A percentile compares a stretch with the other conserved stretches of the same genome.
phyloP scores from a whole-genome alignment of 768 basidiomycete species.

The Kondoa malvinella region DNA sequence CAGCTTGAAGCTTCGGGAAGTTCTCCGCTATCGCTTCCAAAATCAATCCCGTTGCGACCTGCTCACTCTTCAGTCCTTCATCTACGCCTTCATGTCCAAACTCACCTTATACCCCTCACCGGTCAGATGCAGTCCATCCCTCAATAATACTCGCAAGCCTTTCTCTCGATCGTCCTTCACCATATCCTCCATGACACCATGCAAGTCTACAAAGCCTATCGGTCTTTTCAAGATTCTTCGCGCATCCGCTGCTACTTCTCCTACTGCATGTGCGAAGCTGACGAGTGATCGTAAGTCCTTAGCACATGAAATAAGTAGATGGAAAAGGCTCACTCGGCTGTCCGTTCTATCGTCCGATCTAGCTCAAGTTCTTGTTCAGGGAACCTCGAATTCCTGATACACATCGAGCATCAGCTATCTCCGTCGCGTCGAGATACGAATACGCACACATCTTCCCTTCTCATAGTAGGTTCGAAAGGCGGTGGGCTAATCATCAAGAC shows the following conservation, averaged over 20 bases:
- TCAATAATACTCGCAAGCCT: conserved; percentile 9
- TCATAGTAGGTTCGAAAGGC: conserved; percentile 9
- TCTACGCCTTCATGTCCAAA: background rate
- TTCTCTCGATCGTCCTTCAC: conserved; percentile 5
- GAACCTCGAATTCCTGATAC: background rate
- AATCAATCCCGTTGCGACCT: conserved; percentile 7
- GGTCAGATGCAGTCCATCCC: conserved; percentile 15
- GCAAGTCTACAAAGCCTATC: conserved; percentile 11
- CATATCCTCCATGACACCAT: conserved; percentile 2
- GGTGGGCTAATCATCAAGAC: conserved; percentile 12
- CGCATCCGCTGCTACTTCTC: conserved; percentile 12
- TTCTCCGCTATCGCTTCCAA: background rate
- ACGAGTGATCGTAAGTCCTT: too few relatives aligned
- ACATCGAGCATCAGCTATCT: background rate
- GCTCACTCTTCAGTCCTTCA: background rate
- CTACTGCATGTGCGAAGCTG: conserved; percentile 16
- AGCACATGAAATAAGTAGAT: too few relatives aligned
- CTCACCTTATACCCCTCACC: conserved; percentile 13
- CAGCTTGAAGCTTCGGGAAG: conserved; percentile 9
- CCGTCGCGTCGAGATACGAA: background rate
- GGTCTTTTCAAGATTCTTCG: background rate
- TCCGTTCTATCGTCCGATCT: conserved; percentile 12
- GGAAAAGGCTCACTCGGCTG: too few relatives aligned
- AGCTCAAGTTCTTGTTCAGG: conserved; percentile 10
- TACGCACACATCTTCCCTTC: conserved; percentile 9